Conservation (phyloP, 2,329 filamentous ascomycete species). For the Stemphylium vesicarium region DNA sequence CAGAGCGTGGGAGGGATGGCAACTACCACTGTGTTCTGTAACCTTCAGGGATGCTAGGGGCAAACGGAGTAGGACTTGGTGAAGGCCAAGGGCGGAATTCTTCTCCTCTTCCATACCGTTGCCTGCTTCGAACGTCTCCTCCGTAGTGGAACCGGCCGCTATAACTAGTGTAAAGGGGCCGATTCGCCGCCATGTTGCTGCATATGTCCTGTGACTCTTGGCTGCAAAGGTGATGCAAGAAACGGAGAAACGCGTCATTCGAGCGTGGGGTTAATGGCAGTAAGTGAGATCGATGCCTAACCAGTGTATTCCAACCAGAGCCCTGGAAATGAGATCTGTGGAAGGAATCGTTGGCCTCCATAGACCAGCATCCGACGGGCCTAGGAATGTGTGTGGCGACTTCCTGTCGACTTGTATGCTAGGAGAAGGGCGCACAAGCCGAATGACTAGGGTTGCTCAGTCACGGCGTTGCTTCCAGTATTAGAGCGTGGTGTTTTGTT, state of each 20-base stretch:
- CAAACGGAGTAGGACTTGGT: slow-evolving; percentile 8
- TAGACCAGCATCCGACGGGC: slow-evolving; percentile 7
- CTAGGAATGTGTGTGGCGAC: background rate
- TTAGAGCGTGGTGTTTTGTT: background rate
- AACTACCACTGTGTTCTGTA: slow-evolving; percentile 33
- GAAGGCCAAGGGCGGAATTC: slow-evolving; percentile 8
- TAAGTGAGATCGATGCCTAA: slow-evolving; percentile 13
- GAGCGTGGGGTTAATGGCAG: slow-evolving; percentile 5
- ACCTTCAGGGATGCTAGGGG: slow-evolving; percentile 21
- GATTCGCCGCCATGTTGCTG: slow-evolving; percentile 27
- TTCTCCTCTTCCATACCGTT: slow-evolving; percentile 25
- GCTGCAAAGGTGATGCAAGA: slow-evolving; percentile 12
- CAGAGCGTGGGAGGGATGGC: slow-evolving; percentile 10
- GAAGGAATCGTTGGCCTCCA: background rate
- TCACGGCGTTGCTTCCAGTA: slow-evolving; percentile 3
- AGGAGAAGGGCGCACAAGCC: slow-evolving; percentile 22
- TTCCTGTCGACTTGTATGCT: slow-evolving; percentile 10
- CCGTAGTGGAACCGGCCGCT: slow-evolving; percentile 16
- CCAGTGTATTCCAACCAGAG: slow-evolving; percentile 4
- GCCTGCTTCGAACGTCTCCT: slow-evolving; percentile 39
- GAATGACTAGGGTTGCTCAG: slow-evolving; percentile 3
- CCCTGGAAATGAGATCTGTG: slow-evolving; percentile 11
- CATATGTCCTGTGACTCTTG: slow-evolving; percentile 22
- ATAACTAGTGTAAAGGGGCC: slow-evolving; percentile 12
- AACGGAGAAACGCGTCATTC: slow-evolving; percentile 2